Conservation (phyloP, 2,329 filamentous ascomycete species). For the Sclerotinia glacialis region DNA sequence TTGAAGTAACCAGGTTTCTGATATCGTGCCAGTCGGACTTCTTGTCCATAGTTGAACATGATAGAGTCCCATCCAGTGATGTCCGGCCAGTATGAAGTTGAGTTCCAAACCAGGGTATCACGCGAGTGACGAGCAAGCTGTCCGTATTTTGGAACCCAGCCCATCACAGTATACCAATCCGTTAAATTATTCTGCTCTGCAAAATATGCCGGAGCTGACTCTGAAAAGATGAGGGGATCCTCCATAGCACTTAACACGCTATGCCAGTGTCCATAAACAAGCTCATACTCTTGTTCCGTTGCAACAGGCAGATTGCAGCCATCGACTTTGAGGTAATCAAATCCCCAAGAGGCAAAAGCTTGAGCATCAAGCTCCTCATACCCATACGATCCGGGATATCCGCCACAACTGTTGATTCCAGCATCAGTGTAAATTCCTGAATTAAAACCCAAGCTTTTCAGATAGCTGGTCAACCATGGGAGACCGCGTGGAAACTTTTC, state of each 20-base stretch:
- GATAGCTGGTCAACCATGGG: conserved; percentile 50
- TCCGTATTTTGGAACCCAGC: conserved; percentile 42
- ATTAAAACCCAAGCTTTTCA: conserved; percentile 59
- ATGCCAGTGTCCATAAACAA: conserved; percentile 46
- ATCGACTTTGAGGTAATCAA: conserved; percentile 60
- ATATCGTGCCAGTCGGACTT: conserved; percentile 35
- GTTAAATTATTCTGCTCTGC: conserved; percentile 44
- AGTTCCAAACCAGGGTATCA: conserved; percentile 36
- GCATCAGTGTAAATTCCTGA: conserved; percentile 63
- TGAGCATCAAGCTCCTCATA: conserved; percentile 57
- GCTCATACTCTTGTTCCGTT: conserved; percentile 43
- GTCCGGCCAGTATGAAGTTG: conserved; percentile 33
- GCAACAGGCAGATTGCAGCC: conserved; percentile 48
- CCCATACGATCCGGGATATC: conserved; percentile 56
- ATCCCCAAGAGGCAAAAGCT: conserved; percentile 53
- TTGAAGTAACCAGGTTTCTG: conserved; percentile 43
- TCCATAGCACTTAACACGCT: conserved; percentile 35
- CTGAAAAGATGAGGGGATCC: conserved; percentile 39
- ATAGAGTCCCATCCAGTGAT: conserved; percentile 46
- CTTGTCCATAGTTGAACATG: conserved; percentile 47
- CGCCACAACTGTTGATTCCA: conserved; percentile 46
- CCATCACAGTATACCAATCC: conserved; percentile 48
- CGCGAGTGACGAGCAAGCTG: conserved; percentile 41
- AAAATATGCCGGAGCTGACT: conserved; percentile 50
- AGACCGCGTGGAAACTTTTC: conserved; percentile 59